Conservation (phyloP, 2,329 filamentous ascomycete genomes). For the Exutisphaerella laricina region DNA sequence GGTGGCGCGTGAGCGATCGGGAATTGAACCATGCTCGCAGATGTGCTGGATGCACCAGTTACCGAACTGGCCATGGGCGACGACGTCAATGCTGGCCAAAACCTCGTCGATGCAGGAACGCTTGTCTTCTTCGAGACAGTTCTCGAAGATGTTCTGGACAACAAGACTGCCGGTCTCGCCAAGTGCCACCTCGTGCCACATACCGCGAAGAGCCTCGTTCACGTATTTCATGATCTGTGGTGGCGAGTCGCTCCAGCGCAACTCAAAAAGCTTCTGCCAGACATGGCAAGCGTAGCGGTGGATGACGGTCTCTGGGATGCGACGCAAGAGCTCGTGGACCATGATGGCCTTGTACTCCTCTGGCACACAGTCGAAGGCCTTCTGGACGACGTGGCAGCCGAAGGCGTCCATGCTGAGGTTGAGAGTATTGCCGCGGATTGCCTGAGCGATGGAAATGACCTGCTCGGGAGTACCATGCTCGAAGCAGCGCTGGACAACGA, state of each 20-base stretch:
- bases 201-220: constrained; percentile 87
- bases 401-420: constrained; percentile 98
- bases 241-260: constrained; percentile 89
- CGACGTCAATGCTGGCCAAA: constrained; percentile 87
- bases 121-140: constrained; percentile 98
- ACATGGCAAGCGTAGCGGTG: constrained; percentile 98
- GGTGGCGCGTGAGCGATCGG: constrained; percentile 86
- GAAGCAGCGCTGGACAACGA: constrained; percentile 96
- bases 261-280: constrained; percentile 98
- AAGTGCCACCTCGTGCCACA: constrained; percentile 98
- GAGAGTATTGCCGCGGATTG: constrained; percentile 89
- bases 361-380: constrained; percentile 95
- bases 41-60: constrained; percentile 99
- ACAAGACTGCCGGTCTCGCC: constrained; percentile 97
- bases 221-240: constrained; percentile 99
- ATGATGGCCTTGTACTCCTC: constrained; percentile 98
- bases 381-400: constrained; percentile 96
- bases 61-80: constrained; percentile 95
- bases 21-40: constrained; percentile 88
- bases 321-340: constrained; percentile 93
- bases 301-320: constrained; percentile 95
- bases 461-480: constrained; percentile 95
- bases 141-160: constrained; percentile 99
- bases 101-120: constrained; percentile 97
- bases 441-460: constrained; percentile 87